A percentile compares a stretch with the other conserved stretches of the same genome.
These are phyloP conservation scores for Tylopilus balloui DNA, from an alignment of 768 basidiomycete species.

Conservation along the genomic window DNA sequence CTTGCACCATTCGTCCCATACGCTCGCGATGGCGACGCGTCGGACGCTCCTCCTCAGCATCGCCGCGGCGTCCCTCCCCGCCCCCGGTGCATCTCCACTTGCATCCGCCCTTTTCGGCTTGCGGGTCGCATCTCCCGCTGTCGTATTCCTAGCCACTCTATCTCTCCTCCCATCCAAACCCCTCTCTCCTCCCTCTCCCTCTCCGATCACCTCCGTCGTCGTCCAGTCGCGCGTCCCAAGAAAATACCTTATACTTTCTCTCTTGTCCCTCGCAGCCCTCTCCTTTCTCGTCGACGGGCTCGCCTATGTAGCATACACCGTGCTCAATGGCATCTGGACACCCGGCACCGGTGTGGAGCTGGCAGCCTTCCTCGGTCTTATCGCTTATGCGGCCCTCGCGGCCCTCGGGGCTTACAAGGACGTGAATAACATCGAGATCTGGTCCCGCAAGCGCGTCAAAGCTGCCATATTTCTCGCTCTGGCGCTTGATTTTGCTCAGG, in stretches of 20 bases:
- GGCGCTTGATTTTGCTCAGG: slow-evolving; percentile 55
- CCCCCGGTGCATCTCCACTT: slow-evolving; percentile 19
- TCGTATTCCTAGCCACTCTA: slow-evolving; percentile 58
- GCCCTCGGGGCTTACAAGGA: slow-evolving; percentile 80
- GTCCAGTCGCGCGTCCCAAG: slow-evolving; percentile 71
- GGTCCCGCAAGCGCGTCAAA: slow-evolving; percentile 58
- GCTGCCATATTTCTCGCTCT: slow-evolving; percentile 50
- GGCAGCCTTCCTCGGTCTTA: slow-evolving; percentile 62
- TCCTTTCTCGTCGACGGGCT: slow-evolving; percentile 78
- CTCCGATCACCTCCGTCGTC: slow-evolving; percentile 74
- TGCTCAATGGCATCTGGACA: slow-evolving; percentile 66
- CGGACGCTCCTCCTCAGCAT: slow-evolving; percentile 17
- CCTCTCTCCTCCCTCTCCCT: slow-evolving; percentile 39
- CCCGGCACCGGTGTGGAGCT: slow-evolving; percentile 59
- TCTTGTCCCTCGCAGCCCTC: slow-evolving; percentile 65
- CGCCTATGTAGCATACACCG: slow-evolving; percentile 59
- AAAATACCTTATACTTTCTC: slow-evolving; percentile 64
- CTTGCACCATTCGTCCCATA: neutral
- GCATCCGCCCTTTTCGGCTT: slow-evolving; percentile 47
- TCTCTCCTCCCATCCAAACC: slow-evolving; percentile 54
- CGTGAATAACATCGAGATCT: slow-evolving; percentile 62
- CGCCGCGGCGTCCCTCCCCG: slow-evolving; percentile 22
- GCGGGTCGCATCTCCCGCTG: slow-evolving; percentile 62
- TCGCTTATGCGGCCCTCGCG: slow-evolving; percentile 68
- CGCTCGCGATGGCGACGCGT: slow-evolving; percentile 25